Evolutionary conservation across 495 filamentous ascomycete species (phyloP).

Genomic region (Mycothermus thermophilus): DNA sequence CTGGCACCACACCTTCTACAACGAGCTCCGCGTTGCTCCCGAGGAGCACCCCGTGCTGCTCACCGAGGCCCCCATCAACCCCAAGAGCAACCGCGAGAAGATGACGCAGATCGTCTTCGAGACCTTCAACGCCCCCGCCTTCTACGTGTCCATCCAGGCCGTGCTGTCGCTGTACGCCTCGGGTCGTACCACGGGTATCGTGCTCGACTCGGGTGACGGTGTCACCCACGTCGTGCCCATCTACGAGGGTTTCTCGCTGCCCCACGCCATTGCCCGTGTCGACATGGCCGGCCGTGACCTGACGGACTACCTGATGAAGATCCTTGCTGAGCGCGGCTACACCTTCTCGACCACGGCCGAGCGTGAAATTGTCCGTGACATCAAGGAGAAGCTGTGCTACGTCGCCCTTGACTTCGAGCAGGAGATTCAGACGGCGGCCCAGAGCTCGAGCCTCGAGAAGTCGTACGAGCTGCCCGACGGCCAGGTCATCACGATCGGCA

Average conservation of each 20-base stretch:
- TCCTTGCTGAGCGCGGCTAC: slow-evolving; percentile 96
- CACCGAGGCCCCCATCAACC: slow-evolving; percentile 99
- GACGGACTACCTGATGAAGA: slow-evolving; percentile 99
- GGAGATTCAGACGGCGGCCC: slow-evolving; percentile 98
- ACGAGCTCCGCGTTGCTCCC: slow-evolving; percentile 97
- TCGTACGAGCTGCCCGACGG: slow-evolving; percentile 99
- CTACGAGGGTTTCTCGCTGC: slow-evolving; percentile 99
- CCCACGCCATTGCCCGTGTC: slow-evolving; percentile 97
- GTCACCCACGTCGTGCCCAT: slow-evolving; percentile 99
- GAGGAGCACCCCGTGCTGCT: slow-evolving; percentile 99
- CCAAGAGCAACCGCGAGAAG: slow-evolving; percentile 99
- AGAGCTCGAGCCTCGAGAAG: slow-evolving; percentile 94
- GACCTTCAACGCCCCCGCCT: slow-evolving; percentile 99
- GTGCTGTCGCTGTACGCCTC: slow-evolving; percentile 98
- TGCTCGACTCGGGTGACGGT: slow-evolving; percentile 98
- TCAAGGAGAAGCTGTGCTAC: slow-evolving; percentile 99
- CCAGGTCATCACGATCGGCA: slow-evolving; percentile 99
- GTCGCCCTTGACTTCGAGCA: slow-evolving; percentile 99
- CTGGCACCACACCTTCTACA: slow-evolving; percentile 99
- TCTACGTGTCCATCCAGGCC: slow-evolving; percentile 99
- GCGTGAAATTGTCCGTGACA: slow-evolving; percentile 99
- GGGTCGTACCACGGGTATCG: slow-evolving; percentile 99
- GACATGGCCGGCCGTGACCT: slow-evolving; percentile 99
- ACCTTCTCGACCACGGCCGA: slow-evolving; percentile 99
- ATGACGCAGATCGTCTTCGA: slow-evolving; percentile 99